Percentiles rank a stretch among this genome's conserved stretches.
phyloP scores from a whole-genome alignment of 495 filamentous ascomycete genomes.

The Aspergillus asperescens region DNA sequence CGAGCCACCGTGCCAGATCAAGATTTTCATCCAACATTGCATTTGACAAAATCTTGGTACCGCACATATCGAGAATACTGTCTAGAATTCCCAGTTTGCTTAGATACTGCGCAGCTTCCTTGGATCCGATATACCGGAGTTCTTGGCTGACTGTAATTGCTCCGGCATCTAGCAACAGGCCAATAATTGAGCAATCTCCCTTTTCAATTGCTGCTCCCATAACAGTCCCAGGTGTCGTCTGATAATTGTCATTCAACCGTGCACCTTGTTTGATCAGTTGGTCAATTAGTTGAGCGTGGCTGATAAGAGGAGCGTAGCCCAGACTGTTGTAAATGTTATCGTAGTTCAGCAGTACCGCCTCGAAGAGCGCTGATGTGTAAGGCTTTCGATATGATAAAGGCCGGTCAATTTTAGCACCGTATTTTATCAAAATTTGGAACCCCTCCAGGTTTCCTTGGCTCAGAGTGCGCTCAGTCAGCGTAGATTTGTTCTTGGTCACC shows the following conservation, averaged over 20 bases:
- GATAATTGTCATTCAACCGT: conserved; percentile 5
- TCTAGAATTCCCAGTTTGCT: neutral
- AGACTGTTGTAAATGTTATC: no score
- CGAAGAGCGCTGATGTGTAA: neutral
- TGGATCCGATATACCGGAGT: neutral
- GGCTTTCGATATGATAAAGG: neutral
- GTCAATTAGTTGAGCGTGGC: no score
- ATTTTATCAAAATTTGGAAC: neutral
- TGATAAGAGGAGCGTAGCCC: no score
- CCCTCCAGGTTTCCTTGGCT: neutral
- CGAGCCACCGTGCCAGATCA: neutral
- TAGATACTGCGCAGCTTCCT: neutral
- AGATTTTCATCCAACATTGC: neutral
- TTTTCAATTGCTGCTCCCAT: conserved; percentile 5
- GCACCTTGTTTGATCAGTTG: neutral
- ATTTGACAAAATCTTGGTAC: neutral
- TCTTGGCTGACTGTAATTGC: neutral
- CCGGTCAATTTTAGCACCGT: neutral
- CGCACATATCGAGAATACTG: neutral
- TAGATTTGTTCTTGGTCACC: neutral
- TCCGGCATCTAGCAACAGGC: neutral
- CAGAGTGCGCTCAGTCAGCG: neutral
- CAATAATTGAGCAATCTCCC: neutral
- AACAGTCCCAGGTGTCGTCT: neutral
- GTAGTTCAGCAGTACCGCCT: no score